phyloP scores from a whole-genome alignment of 202 grass and related monocot species.

The Schoenoplectus triqueter region DNA sequence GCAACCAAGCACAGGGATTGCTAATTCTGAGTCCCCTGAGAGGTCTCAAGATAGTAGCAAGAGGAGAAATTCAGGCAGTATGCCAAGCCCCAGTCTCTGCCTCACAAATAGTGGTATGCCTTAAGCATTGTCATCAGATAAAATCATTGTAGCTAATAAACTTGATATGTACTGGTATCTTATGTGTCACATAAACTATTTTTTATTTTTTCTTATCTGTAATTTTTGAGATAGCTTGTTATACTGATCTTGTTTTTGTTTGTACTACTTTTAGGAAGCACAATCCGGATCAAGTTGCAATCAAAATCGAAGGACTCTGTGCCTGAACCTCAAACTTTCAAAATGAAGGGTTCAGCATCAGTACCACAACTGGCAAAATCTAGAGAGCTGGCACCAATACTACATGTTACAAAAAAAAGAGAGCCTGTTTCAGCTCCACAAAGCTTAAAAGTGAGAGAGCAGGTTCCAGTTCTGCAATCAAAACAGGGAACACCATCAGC shows the following conservation, averaged over 20 bases:
- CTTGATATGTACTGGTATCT: not conserved
- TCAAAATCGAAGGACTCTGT: not conserved
- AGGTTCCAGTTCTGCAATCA: not conserved
- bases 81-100: conserved; percentile 42
- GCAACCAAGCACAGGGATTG: conserved; percentile 42
- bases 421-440: not conserved
- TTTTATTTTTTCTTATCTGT: not conserved
- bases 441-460: not conserved
- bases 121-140: not conserved
- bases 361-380: not conserved
- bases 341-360: not conserved
- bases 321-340: not conserved
- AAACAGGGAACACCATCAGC: not conserved
- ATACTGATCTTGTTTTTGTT: not conserved
- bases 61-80: conserved; percentile 50
- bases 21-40: conserved; percentile 54
- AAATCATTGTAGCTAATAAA: not conserved
- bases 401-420: not conserved
- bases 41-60: conserved; percentile 91
- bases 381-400: not conserved
- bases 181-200: conserved; percentile 45
- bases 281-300: conserved; percentile 28
- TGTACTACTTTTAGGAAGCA: conserved; percentile 13
- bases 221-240: not conserved
- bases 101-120: conserved; percentile 60